Evolutionary conservation across 192 early-diverging fungal genomes (phyloP).

Genomic region (Oehlia diaphana): DNA sequence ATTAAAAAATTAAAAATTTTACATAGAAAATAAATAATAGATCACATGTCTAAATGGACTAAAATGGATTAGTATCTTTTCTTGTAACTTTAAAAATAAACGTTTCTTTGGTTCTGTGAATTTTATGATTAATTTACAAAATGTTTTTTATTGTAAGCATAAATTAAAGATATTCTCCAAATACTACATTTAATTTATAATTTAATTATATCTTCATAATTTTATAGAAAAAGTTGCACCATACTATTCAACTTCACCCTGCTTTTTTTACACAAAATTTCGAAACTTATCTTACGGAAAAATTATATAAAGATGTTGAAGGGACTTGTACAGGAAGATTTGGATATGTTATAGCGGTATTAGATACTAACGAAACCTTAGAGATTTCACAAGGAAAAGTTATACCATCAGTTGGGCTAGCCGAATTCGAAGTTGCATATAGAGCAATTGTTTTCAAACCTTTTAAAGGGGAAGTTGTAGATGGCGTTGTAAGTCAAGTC

Average conservation of each 20-base stretch:
- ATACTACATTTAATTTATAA: background rate
- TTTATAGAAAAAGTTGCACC: slow-evolving; percentile 77
- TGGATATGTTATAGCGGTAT: slow-evolving; percentile 91
- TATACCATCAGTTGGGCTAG: slow-evolving; percentile 73
- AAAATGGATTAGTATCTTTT: too few species aligned
- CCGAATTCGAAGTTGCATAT: slow-evolving; percentile 91
- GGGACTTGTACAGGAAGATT: slow-evolving; percentile 91
- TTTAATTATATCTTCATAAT: background rate
- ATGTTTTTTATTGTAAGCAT: background rate
- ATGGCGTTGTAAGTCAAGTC: slow-evolving; percentile 86
- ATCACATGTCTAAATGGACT: too few species aligned
- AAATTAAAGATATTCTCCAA: background rate
- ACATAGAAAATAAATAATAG: too few species aligned
- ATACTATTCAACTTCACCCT: slow-evolving; percentile 94
- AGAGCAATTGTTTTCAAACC: slow-evolving; percentile 97
- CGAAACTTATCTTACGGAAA: slow-evolving; percentile 69
- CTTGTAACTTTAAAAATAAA: too few species aligned
- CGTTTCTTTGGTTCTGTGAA: too few species aligned
- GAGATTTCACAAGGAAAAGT: slow-evolving; percentile 82
- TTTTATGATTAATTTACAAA: background rate
- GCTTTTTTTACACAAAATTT: slow-evolving; percentile 87
- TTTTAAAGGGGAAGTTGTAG: slow-evolving; percentile 95
- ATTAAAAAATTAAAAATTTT: too few species aligned
- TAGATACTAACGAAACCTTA: slow-evolving; percentile 37
- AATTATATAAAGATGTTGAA: slow-evolving; percentile 93